Evolutionary conservation across 106 monocot genomes (phyloP), one percentile per base, ranked within the genome.

Genomic region (Dendrobium catenatum): DNA sequence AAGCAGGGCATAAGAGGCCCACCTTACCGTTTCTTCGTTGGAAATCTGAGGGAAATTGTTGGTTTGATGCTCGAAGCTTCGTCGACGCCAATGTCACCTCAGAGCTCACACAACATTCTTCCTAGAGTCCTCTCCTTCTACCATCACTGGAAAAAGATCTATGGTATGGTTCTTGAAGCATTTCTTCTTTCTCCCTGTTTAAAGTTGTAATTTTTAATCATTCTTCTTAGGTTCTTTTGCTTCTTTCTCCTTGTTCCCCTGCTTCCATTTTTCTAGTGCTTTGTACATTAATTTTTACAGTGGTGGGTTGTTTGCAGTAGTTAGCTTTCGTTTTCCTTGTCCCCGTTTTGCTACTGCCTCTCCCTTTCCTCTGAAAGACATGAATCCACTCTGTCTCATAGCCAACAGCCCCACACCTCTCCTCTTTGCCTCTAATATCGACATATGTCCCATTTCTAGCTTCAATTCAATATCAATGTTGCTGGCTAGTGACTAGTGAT

Each of bases 101-200:
- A 79, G 20, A 83, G 67, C 82, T 86, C 88, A 7, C 94, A 94
- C 86, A 89, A 93, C 82, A 91, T 93, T 80, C 89, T 96, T 43
- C 96, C 93, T 3, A 84, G 93, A 73, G 96, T 96, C 42, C 90
- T 96, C 75, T 77, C 96, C 73, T 96, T 96, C 86, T 93, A 91
- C 87, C 88, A 86, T 78, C 91, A 93, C 37, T 96, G 96, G 96
- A 93, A 89, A 88, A 96, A 93, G 79, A 90, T 93, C 81, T 89
- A 96, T 70, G 96, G 96, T 93, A 87, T n/a, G 56, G 3, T 77
- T 16, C 54, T 31, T 77, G 15, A 13, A 16, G 2, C 51, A 51
- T 15, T 3, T 51, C 51, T 51, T 15, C 13, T 10, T 51, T 3
- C 0, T 13, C 15, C 10, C 51, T 51, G 51, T 51, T 51, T 13